phyloP scores from a whole-genome alignment of 805 yeast species.

The Danielia oregonensis region DNA sequence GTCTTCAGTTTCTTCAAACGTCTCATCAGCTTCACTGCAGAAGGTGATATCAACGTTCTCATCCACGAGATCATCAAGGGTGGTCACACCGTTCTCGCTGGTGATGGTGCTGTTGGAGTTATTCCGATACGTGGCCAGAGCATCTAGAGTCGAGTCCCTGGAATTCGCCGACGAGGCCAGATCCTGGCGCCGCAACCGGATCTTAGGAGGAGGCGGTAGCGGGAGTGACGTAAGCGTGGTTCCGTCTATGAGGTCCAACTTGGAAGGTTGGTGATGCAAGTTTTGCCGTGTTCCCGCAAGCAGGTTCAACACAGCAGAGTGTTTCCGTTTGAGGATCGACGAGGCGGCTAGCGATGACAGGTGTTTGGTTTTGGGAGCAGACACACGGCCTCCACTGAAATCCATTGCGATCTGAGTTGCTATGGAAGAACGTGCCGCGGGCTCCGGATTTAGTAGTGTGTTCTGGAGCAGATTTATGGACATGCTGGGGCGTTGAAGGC shows the following conservation, averaged over 20 bases:
- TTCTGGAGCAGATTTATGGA: too few species aligned
- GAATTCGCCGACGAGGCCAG: slow-evolving; percentile 3
- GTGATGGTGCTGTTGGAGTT: neutral
- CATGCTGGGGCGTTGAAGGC: too few species aligned
- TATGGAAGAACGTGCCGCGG: too few species aligned
- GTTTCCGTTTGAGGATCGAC: neutral
- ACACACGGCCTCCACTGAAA: too few species aligned
- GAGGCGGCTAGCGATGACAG: too few species aligned
- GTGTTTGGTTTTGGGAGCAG: too few species aligned
- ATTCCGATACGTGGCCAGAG: neutral
- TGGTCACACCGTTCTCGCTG: slow-evolving; percentile 1
- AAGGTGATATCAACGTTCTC: neutral
- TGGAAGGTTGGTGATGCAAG: slow-evolving; percentile 31
- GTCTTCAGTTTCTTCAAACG: slow-evolving; percentile 26
- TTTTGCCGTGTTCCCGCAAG: neutral
- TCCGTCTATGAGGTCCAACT: slow-evolving; percentile 46
- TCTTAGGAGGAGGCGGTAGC: slow-evolving; percentile 44
- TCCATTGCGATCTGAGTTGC: too few species aligned
- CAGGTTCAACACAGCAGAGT: slow-evolving; percentile 1
- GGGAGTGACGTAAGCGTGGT: slow-evolving; percentile 49
- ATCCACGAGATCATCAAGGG: neutral
- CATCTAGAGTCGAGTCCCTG: neutral
- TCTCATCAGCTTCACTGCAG: slow-evolving; percentile 5
- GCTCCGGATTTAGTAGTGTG: too few species aligned
- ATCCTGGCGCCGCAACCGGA: slow-evolving; percentile 8